Conservation (phyloP, 2,329 filamentous ascomycete genomes). For the Cadophora sp. region DNA sequence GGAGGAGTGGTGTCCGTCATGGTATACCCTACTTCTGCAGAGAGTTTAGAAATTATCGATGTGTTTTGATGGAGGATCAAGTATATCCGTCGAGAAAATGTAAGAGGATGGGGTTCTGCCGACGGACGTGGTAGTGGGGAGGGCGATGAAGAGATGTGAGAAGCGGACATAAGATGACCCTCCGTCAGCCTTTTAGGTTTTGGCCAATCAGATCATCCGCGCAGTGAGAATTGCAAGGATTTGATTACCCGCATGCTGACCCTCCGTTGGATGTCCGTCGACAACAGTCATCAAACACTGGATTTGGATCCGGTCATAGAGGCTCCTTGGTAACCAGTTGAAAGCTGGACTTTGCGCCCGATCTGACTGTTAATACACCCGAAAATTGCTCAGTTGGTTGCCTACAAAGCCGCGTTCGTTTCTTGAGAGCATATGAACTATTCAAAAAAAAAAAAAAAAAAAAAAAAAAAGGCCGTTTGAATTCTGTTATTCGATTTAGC, state of each 20-base stretch:
- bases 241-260: conserved; percentile 2
- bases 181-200: neutral
- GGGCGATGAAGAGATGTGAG: neutral
- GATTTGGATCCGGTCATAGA: neutral
- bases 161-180: conserved; percentile 4
- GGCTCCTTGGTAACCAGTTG: neutral
- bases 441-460: no score
- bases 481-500: no score
- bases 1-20: neutral
- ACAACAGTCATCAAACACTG: neutral
- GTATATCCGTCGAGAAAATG: neutral
- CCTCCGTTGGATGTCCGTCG: conserved; percentile 10
- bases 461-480: no score
- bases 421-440: no score
- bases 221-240: neutral
- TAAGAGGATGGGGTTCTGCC: neutral
- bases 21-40: neutral
- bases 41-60: no score
- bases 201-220: neutral
- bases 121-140: neutral
- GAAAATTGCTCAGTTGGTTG: no score
- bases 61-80: neutral
- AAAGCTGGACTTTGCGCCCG: neutral
- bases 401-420: no score
- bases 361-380: neutral